Conservation (phyloP, 345 rosid genomes). For the Iberis pinnata region DNA sequence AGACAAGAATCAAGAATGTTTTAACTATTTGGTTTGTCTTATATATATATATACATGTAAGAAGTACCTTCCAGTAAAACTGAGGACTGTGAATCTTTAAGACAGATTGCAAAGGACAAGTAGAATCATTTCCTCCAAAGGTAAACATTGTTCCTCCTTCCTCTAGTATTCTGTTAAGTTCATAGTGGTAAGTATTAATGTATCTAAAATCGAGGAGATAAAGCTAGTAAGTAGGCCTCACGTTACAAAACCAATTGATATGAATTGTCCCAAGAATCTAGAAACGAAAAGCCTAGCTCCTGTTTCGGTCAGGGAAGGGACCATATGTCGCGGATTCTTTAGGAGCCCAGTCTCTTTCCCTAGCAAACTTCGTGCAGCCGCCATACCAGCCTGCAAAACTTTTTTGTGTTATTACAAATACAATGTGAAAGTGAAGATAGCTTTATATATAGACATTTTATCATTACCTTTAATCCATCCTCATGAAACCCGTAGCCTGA, state of each 20-base stretch:
- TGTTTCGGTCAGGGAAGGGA: conserved; percentile 58
- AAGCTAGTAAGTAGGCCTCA: conserved; percentile 38
- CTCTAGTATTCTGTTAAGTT: conserved; percentile 52
- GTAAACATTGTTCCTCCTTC: conserved; percentile 82
- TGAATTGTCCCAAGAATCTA: conserved; percentile 59
- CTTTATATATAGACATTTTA: not conserved
- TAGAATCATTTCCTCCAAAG: conserved; percentile 48
- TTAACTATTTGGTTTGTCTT: not conserved
- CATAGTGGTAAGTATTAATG: not conserved
- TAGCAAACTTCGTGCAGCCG: conserved; percentile 61
- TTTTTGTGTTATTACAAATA: not conserved
- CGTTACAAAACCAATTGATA: conserved; percentile 61
- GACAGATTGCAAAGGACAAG: conserved; percentile 39
- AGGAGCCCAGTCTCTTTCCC: conserved; percentile 40
- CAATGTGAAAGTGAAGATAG: not conserved
- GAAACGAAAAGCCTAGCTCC: conserved; percentile 73
- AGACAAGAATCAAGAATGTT: conserved; percentile 5
- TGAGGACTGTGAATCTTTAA: conserved; percentile 71
- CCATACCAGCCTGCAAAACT: conserved; percentile 55
- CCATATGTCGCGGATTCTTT: conserved; percentile 71
- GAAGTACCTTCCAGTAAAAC: conserved; percentile 95
- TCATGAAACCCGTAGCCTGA: conserved; percentile 97
- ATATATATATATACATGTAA: too few relatives aligned
- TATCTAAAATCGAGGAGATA: not conserved
- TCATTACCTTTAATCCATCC: conserved; percentile 74